A percentile compares a stretch with the other conserved stretches of the same genome.
phyloP scores from a whole-genome alignment of 148 eudicot genomes.

The Chenopodium berlandieri region DNA sequence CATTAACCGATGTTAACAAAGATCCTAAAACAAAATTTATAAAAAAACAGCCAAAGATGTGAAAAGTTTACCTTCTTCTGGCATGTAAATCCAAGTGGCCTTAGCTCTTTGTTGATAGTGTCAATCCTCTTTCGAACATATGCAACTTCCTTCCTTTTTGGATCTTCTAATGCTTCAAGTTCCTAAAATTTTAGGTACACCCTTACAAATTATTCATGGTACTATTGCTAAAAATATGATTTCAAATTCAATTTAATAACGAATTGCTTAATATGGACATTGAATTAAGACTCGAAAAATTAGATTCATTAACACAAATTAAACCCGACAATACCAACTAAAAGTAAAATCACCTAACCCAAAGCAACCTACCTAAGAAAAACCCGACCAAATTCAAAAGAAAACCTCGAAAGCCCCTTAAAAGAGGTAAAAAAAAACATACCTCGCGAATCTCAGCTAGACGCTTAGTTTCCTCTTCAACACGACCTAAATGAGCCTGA shows the following conservation, averaged over 20 bases:
- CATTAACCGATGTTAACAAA: too few species aligned
- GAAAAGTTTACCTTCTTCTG: constrained; percentile 48
- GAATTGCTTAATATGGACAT: too few species aligned
- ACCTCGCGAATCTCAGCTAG: constrained; percentile 92
- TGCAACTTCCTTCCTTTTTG: constrained; percentile 66
- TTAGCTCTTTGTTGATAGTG: constrained; percentile 51
- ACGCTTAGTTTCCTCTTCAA: constrained; percentile 76
- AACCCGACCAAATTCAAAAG: neutral
- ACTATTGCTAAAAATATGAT: too few species aligned
- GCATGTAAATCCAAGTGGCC: constrained; percentile 52
- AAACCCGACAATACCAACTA: too few species aligned
- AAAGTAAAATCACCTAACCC: too few species aligned
- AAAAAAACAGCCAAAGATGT: neutral
- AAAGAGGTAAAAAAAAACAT: neutral
- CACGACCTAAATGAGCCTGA: constrained; percentile 76
- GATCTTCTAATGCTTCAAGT: constrained; percentile 62
- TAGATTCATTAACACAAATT: too few species aligned
- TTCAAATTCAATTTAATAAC: too few species aligned
- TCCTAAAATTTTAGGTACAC: constrained; percentile 31
- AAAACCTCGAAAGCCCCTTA: too few species aligned
- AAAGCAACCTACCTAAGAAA: too few species aligned
- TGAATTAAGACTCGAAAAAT: too few species aligned
- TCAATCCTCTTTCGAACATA: constrained; percentile 59
- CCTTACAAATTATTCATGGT: too few species aligned
- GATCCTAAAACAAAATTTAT: neutral